phyloP scores from a whole-genome alignment of 345 rosid species.

The Populus ilicifolia region DNA sequence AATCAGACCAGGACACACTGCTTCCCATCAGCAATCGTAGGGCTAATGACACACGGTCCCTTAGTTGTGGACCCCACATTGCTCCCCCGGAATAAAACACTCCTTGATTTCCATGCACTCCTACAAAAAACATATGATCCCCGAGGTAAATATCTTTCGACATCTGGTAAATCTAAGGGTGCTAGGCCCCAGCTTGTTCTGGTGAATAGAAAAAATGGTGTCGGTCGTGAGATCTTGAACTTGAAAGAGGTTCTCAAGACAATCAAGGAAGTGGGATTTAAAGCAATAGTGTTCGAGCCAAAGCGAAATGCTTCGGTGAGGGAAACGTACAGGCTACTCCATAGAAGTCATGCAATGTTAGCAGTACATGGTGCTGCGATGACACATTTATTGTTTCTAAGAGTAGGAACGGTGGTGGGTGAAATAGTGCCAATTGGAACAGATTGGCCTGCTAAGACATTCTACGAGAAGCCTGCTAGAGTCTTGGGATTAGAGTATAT shows the following conservation, averaged over 20 bases:
- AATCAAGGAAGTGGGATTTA: constrained; percentile 20
- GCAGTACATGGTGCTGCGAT: constrained; percentile 45
- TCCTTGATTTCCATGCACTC: constrained; percentile 23
- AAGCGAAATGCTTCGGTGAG: neutral
- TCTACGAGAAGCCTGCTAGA: constrained; percentile 23
- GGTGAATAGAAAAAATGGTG: neutral
- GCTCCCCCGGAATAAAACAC: constrained; percentile 9
- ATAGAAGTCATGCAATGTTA: constrained; percentile 34
- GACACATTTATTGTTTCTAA: constrained; percentile 29
- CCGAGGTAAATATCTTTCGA: neutral
- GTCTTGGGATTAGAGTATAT: constrained; percentile 34
- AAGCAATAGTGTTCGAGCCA: constrained; percentile 27
- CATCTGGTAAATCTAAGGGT: neutral
- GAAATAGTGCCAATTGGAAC: constrained; percentile 38
- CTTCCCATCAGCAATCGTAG: constrained; percentile 30
- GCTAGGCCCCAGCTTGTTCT: constrained; percentile 17
- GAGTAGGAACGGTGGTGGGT: constrained; percentile 21
- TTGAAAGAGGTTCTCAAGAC: neutral
- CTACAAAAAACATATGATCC: constrained; percentile 15
- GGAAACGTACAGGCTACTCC: constrained; percentile 17
- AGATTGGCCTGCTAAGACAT: constrained; percentile 22
- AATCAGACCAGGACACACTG: constrained; percentile 25
- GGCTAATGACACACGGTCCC: constrained; percentile 34
- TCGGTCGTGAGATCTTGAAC: constrained; percentile 24
- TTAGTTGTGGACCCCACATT: constrained; percentile 23